Evolutionary conservation across 1,139 yeast genomes (phyloP).

Genomic region (Diutina rugosa): DNA sequence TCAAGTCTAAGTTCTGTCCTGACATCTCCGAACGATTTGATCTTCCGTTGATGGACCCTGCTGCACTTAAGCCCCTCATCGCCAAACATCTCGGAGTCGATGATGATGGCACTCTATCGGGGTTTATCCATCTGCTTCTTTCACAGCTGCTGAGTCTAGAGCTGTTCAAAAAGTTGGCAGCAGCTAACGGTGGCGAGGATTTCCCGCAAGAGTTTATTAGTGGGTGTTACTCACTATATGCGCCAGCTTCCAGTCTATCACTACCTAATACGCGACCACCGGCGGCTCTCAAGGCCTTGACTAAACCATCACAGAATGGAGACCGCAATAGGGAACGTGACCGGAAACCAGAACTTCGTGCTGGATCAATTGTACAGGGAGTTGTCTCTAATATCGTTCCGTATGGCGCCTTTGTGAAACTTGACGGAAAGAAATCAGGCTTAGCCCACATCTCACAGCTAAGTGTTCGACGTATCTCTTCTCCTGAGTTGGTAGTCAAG

Average conservation of each 20-base stretch:
- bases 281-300: too few relatives aligned
- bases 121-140: not conserved
- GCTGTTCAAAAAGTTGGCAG: constrained; percentile 29
- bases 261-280: not conserved
- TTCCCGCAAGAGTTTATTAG: constrained; percentile 28
- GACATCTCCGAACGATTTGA: not conserved
- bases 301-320: not conserved
- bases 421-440: constrained; percentile 27
- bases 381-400: constrained; percentile 42
- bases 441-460: constrained; percentile 71
- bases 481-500: constrained; percentile 47
- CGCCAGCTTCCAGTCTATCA: not conserved
- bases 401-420: constrained; percentile 69
- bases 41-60: not conserved
- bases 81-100: not conserved
- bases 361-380: constrained; percentile 45
- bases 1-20: not conserved
- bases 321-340: not conserved
- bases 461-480: constrained; percentile 35
- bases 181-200: constrained; percentile 52
- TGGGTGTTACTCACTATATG: not conserved
- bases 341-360: constrained; percentile 10
- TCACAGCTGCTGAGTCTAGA: constrained; percentile 3
- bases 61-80: not conserved
- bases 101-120: not conserved